phyloP scores from a whole-genome alignment of 139 green algal genomes.

The Chlorella sp. region DNA sequence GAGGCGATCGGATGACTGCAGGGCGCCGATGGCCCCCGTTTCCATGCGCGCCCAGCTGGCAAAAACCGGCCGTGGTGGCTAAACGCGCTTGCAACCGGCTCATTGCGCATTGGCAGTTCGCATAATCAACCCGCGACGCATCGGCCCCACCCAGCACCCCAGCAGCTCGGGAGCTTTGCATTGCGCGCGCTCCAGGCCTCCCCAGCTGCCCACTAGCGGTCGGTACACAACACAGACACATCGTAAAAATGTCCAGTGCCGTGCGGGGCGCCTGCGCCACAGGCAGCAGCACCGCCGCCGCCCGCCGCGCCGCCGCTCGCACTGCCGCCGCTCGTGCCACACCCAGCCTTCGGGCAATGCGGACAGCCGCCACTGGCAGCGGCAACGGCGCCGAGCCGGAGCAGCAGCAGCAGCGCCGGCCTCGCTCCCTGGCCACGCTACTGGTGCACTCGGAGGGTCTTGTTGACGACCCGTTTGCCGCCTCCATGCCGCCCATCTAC shows the following conservation, averaged over 20 bases:
- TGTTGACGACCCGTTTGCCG: constrained; percentile 79
- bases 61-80: no score
- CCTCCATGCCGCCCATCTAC: constrained; percentile 90
- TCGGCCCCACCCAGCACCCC: no score
- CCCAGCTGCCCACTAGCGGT: no score
- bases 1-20: no score
- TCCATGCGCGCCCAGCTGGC: no score
- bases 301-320: neutral
- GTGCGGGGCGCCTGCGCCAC: neutral
- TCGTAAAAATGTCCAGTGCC: neutral
- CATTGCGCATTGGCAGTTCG: no score
- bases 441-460: constrained; percentile 53
- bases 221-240: no score
- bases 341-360: neutral
- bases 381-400: neutral
- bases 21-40: no score
- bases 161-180: no score
- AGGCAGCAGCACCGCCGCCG: neutral
- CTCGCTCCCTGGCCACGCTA: constrained; percentile 45
- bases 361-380: neutral
- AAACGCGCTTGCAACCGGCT: no score
- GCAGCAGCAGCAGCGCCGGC: neutral
- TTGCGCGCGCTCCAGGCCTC: no score
- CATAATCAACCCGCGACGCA: no score
- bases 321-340: neutral